Base-by-base conservation (phyloP, 2,329 filamentous ascomycete species). In the Neofusicoccum kwambonambiense region DNA sequence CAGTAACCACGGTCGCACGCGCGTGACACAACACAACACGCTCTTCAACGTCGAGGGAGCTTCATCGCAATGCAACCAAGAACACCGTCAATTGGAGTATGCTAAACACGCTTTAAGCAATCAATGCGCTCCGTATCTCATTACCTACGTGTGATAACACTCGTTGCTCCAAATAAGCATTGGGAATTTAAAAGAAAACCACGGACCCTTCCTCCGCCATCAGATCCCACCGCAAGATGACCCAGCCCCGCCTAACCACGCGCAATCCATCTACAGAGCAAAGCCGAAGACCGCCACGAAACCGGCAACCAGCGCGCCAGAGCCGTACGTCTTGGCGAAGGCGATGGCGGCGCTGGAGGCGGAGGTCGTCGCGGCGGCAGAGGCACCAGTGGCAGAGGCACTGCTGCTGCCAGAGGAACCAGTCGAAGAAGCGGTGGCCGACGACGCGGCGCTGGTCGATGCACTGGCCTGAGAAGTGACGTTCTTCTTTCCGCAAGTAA, bases 251-350 rank as follows among this genome's bases (percentile, higher is more conserved):
- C 62, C 44, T 3, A 34, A 11, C 27, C 37, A 13, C 27, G 8
- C 22, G 13, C 39, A 3, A 15, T n/a, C 44, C 42, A 4, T 37
- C 74, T 85, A 89, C 74, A 89, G 75, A 67, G 86, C 78, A 67
- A 88, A 74, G 68, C 85, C 85, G 71, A 88, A 85, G 63, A 85
- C 76, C 58, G 83, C 81, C 65, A 86, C 77, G 67, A 88, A 75
- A 71, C 82, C 83, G 66, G 82, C 82, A 56, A 81, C 83, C 64
- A 88, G 73, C 45, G 80, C 71, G 62, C 81, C 80, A 62, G 83
- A 83, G 58, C 84, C 82, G 72, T 84, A 84, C 68, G 83, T 79
- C 71, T 80, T 79, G 57, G 76, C 78, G 69, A 80, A 70, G 69
- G 74, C 75, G 68, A 83, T 66, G 54, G 84, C 85, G 66, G 80